Conservation (phyloP, 768 basidiomycete genomes). For the Tephrocybe rancida region DNA sequence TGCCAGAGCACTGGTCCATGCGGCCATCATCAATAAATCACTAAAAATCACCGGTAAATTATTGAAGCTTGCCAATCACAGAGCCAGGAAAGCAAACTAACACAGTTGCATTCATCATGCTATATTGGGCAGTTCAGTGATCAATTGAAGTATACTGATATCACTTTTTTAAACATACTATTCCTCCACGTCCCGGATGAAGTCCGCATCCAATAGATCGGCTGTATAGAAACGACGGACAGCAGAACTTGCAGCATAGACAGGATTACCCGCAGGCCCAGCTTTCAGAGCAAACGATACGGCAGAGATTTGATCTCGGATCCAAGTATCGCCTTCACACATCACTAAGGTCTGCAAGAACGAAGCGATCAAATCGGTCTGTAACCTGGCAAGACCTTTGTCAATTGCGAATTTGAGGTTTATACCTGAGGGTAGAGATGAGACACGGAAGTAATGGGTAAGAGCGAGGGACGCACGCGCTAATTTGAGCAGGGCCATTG, state of each 20-base stretch:
- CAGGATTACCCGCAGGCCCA: slow-evolving; percentile 71
- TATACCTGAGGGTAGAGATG: slow-evolving; percentile 38
- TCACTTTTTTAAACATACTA: slow-evolving; percentile 58
- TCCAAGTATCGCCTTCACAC: slow-evolving; percentile 94
- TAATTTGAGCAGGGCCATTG: slow-evolving; percentile 72
- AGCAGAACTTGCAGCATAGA: slow-evolving; percentile 70
- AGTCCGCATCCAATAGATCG: slow-evolving; percentile 76
- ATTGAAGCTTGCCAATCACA: neutral
- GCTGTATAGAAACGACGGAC: slow-evolving; percentile 86
- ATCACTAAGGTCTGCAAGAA: slow-evolving; percentile 95
- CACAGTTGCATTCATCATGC: slow-evolving; percentile 86
- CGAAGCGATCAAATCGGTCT: slow-evolving; percentile 85
- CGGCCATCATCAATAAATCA: slow-evolving; percentile 80
- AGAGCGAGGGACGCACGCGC: slow-evolving; percentile 53
- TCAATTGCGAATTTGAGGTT: slow-evolving; percentile 94
- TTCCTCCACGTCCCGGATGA: slow-evolving; percentile 85
- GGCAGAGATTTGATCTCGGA: slow-evolving; percentile 66
- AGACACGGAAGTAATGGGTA: neutral
- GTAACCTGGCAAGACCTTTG: slow-evolving; percentile 78
- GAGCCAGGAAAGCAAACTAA: slow-evolving; percentile 25
- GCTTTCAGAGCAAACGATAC: slow-evolving; percentile 70
- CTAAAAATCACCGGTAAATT: slow-evolving; percentile 17
- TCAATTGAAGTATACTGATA: neutral
- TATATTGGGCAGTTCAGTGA: slow-evolving; percentile 47
- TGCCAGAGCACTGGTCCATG: slow-evolving; percentile 71